Base-by-base conservation (phyloP, 148 eudicot species). In the Vaccinium darrowii region DNA sequence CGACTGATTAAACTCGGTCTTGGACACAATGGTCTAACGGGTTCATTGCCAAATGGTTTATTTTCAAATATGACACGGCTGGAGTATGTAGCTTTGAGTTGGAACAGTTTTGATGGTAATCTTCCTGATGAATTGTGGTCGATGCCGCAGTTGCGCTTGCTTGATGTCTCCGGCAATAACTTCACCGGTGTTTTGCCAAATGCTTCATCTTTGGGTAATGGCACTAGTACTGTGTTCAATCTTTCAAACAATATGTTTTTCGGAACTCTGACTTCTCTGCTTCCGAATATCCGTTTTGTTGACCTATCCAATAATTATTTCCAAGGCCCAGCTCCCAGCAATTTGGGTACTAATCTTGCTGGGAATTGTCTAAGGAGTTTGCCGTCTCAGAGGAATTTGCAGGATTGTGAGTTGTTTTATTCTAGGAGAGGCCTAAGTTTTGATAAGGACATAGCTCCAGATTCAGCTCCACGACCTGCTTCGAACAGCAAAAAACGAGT, bases 301-400 rank as follows among this genome's bases (percentile, higher is more conserved):
- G 92, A 90, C 82, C 54, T 90, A n/a, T 86, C 89, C 12, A 56
- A 81, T 62, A 90, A 90, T 78, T 90, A 86, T 81, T 84, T 88
- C 39, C 71, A 86, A 83, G 92, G 92, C 30, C 49, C 52, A 11
- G 81, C 53, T 54, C 85, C 89, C 19, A 77, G 80, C 52, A 8
- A 25, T n/a, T 7, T 57, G 3, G 54, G 76, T 27, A 47, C 15
- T 6, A 75, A 65, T 69, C 75, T 72, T 65, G 0, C 21, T 3
- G 80, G 77, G 72, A 90, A 90, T 47, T 90, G 92, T 84, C 51
- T 90, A 49, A 33, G 16, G 47, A 53, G 78, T n/a, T 13, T 76
- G 51, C 82, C 74, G 47, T 63, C 67, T 30, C 91, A 88, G 88
- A 88, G 87, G 86, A 82, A 53, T 84, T 60, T 30, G 36, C 52